Percentiles rank a stretch among this genome's conserved stretches.
Conservation (phyloP, 257 asterid genomes). For the Solanum medicagineum region DNA sequence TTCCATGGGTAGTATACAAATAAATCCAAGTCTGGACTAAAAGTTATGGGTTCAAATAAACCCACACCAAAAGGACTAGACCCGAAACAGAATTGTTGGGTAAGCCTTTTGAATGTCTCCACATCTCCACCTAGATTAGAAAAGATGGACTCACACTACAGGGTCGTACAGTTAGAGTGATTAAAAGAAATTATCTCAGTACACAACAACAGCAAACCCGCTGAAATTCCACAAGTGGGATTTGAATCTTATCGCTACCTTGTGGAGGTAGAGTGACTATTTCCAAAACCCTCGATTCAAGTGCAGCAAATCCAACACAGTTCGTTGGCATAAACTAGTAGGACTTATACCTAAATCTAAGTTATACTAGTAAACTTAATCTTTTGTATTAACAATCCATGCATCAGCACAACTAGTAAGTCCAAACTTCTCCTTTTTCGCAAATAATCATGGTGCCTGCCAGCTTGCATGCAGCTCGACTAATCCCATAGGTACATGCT, state of each 20-base stretch:
- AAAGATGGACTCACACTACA: neutral
- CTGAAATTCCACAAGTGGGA: no score
- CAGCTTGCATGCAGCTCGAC: neutral
- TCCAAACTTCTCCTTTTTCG: neutral
- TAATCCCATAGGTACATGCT: neutral
- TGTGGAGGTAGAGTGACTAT: no score
- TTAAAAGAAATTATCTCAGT: neutral
- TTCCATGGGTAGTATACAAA: neutral
- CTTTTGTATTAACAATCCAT: neutral
- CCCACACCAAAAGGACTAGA: neutral
- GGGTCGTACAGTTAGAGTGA: neutral
- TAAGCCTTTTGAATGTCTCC: neutral
- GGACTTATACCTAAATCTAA: neutral
- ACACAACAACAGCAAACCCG: neutral
- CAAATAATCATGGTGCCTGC: neutral
- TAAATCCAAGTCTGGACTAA: neutral
- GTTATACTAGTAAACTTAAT: neutral
- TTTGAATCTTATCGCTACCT: no score
- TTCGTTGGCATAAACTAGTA: neutral
- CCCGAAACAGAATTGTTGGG: neutral
- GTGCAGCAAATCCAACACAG: no score
- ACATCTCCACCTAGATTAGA: neutral
- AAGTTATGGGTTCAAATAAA: neutral
- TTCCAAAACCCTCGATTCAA: no score
- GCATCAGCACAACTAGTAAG: neutral